Base-by-base conservation (phyloP, 1,284 basidiomycete genomes). In the Irpex rosettiformis region DNA sequence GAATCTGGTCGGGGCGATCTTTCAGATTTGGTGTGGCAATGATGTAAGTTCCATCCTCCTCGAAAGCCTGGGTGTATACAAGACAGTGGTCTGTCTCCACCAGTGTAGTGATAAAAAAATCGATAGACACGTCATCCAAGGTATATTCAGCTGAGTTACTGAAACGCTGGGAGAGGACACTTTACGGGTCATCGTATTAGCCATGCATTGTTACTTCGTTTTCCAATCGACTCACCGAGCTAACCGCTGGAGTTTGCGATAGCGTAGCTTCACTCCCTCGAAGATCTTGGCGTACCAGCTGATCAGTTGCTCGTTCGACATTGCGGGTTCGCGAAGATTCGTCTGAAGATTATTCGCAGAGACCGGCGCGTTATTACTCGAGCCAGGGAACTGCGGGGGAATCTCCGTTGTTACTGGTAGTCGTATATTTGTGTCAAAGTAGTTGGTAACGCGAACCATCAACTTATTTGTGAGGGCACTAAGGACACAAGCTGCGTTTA, bases 91-190 rank as follows among this genome's bases (percentile, higher is more conserved):
- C 94, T 3, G 94, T 88, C 48, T 90, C 85, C 40, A 94, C 87
- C 16, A 99, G 80, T 10, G 83, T 82, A 21, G 88, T 79, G 61
- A 99, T 90, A 71, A 99, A 91, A 2, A 80, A 75, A 59, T 93
- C 90, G 54, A 98, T 78, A 54, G 90, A 83, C n/a, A 89, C 78
- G 54, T 86, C 83, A 60, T 94, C 91, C 29, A 99, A 80, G 54
- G 82, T 83, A 70, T 98, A 99, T 73, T 99, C 97, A 1, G 96
- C 93, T 1, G 96, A 94, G 72, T 98, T 98, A 69, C 93, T 93
- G 75, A 98, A 96, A 43, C 93, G 85, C 67, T 93, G 89, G 0
- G 89, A 87, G 25, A 95, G 79, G 7, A 87, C 86, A 63, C 92
- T 93, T 25, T 43, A 11, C 54, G 24, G 45, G 54, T 42, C 47